A percentile compares a stretch with the other conserved stretches of the same genome.
phyloP scores from a whole-genome alignment of 2,329 filamentous ascomycete species.

The Verticillium zaregamsianum region DNA sequence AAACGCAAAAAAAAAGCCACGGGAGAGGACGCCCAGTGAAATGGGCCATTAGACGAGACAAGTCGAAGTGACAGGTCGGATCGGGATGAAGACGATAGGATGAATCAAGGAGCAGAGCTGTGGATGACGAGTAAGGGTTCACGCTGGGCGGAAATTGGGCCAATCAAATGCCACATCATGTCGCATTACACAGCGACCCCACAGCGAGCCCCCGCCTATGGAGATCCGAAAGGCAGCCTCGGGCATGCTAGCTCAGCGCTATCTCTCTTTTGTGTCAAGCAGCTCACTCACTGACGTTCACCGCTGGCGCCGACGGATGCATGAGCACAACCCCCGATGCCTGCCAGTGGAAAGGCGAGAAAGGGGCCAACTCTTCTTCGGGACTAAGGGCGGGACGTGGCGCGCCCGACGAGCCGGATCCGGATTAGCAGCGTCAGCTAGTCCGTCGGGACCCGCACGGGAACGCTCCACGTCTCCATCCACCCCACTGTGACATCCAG shows the following conservation, averaged over 20 bases:
- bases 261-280: too few species aligned
- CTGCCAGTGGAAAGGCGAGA: not conserved
- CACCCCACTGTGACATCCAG: not conserved
- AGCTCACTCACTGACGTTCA: not conserved
- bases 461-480: not conserved
- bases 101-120: not conserved
- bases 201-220: not conserved
- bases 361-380: not conserved
- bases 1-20: not conserved
- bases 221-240: not conserved
- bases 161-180: not conserved
- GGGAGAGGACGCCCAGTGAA: not conserved
- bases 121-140: not conserved
- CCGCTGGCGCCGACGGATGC: not conserved
- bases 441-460: not conserved
- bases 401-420: not conserved
- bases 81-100: not conserved
- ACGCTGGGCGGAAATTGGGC: not conserved
- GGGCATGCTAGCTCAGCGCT: not conserved
- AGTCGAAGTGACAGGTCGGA: not conserved
- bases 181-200: not conserved
- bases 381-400: not conserved
- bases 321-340: not conserved
- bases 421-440: not conserved
- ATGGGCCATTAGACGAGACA: not conserved